phyloP scores from a whole-genome alignment of 345 rosid species.

The Excoecaria cochinchinensis region DNA sequence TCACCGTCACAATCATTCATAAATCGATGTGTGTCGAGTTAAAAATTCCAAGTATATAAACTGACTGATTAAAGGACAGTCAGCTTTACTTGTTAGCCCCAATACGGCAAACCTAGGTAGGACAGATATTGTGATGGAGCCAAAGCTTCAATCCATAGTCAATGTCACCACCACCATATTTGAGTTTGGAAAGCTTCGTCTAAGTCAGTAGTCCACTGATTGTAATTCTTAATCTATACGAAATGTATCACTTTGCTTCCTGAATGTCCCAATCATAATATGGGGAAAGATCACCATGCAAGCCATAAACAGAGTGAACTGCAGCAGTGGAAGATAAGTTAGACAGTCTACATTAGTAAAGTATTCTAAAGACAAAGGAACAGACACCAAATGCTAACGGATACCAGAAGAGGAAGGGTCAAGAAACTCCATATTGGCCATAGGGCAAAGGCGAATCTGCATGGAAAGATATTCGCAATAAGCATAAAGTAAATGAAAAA shows the following conservation, averaged over 20 bases:
- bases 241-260: conserved; percentile 59
- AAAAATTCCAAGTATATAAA: not conserved
- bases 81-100: conserved; percentile 7
- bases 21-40: not conserved
- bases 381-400: not conserved
- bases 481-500: not conserved
- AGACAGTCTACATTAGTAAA: conserved; percentile 8
- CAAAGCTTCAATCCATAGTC: conserved; percentile 8
- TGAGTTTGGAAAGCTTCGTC: conserved; percentile 20
- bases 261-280: conserved; percentile 63
- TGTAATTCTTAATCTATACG: conserved; percentile 63
- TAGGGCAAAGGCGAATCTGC: conserved; percentile 73
- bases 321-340: conserved; percentile 35
- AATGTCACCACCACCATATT: conserved; percentile 17
- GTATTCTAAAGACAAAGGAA: conserved; percentile 11
- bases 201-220: conserved; percentile 30
- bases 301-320: conserved; percentile 96
- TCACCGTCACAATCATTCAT: not conserved
- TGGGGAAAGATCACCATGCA: conserved; percentile 79
- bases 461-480: conserved; percentile 16
- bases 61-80: not conserved
- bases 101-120: conserved; percentile 15
- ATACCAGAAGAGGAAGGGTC: conserved; percentile 95
- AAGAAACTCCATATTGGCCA: conserved; percentile 98
- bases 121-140: conserved; percentile 6